Conservation (phyloP, 306 rosid species). For the Prunus mongolica region DNA sequence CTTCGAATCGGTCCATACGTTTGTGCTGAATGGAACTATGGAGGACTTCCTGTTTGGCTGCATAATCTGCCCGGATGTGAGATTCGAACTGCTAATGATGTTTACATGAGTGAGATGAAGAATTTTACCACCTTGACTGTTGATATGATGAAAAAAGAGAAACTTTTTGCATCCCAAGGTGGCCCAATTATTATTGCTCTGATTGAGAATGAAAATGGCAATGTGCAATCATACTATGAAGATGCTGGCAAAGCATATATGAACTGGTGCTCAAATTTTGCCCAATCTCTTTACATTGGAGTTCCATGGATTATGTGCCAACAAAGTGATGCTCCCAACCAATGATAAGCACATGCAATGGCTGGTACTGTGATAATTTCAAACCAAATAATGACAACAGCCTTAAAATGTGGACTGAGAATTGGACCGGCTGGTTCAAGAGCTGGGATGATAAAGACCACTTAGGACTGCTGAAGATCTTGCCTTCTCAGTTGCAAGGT, state of each 20-base stretch:
- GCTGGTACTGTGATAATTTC: constrained; percentile 52
- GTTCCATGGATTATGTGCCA: constrained; percentile 75
- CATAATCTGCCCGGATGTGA: constrained; percentile 47
- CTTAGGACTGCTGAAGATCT: constrained; percentile 55
- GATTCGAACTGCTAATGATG: constrained; percentile 39
- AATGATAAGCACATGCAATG: constrained; percentile 57
- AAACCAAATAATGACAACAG: constrained; percentile 40
- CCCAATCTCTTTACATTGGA: constrained; percentile 36
- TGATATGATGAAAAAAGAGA: constrained; percentile 46
- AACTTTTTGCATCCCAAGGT: constrained; percentile 53
- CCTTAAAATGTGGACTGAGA: constrained; percentile 67
- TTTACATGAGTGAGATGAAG: constrained; percentile 53
- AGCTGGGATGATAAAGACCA: constrained; percentile 51
- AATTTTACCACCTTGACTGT: constrained; percentile 44
- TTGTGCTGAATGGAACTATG: constrained; percentile 61
- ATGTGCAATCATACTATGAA: constrained; percentile 41
- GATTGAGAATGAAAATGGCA: constrained; percentile 60
- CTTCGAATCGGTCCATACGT: constrained; percentile 68
- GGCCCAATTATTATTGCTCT: constrained; percentile 50
- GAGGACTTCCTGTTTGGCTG: too few species aligned
- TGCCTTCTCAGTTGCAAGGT: constrained; percentile 54
- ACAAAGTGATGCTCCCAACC: constrained; percentile 41
- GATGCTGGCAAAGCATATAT: constrained; percentile 51
- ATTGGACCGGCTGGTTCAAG: constrained; percentile 65
- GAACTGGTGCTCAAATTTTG: constrained; percentile 51